phyloP scores from a whole-genome alignment of 2,329 filamentous ascomycete genomes.

The Eutypella sp. region DNA sequence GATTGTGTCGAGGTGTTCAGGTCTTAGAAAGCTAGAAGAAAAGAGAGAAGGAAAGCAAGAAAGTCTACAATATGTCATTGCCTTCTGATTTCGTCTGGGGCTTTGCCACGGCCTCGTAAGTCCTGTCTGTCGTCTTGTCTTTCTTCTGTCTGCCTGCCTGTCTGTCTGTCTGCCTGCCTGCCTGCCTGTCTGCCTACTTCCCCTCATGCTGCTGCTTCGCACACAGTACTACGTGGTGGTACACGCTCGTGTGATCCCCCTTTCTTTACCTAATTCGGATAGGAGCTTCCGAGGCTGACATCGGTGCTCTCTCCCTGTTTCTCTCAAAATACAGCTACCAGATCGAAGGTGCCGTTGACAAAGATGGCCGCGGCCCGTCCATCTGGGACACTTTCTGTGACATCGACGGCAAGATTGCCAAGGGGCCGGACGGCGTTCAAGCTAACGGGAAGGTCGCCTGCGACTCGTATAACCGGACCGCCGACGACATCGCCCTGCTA shows the following conservation, averaged over 20 bases:
- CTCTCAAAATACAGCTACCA: slow-evolving; percentile 61
- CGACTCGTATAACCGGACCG: slow-evolving; percentile 78
- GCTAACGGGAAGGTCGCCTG: slow-evolving; percentile 73
- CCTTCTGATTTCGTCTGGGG: slow-evolving; percentile 72
- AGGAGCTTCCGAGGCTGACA: slow-evolving; percentile 10
- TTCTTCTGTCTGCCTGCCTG: not conserved
- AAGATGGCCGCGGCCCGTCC: slow-evolving; percentile 74
- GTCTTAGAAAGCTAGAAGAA: too few relatives aligned
- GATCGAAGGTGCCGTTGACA: slow-evolving; percentile 70
- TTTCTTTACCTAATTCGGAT: not conserved
- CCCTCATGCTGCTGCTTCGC: too few relatives aligned
- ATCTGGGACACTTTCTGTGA: slow-evolving; percentile 91
- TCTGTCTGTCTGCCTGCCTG: too few relatives aligned
- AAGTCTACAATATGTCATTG: slow-evolving; percentile 45
- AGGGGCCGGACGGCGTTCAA: too few relatives aligned
- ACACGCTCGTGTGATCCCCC: too few relatives aligned
- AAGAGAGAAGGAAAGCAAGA: too few relatives aligned
- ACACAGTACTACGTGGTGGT: not conserved
- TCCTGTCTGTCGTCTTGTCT: slow-evolving; percentile 5
- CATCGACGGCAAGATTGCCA: slow-evolving; percentile 76
- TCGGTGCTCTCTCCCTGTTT: slow-evolving; percentile 12
- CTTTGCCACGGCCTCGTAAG: slow-evolving; percentile 71
- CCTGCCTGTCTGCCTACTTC: too few relatives aligned
- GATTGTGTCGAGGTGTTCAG: too few relatives aligned
- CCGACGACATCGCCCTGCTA: slow-evolving; percentile 71